Conservation (phyloP, 129 eudicot genomes). For the Arctium minus region DNA sequence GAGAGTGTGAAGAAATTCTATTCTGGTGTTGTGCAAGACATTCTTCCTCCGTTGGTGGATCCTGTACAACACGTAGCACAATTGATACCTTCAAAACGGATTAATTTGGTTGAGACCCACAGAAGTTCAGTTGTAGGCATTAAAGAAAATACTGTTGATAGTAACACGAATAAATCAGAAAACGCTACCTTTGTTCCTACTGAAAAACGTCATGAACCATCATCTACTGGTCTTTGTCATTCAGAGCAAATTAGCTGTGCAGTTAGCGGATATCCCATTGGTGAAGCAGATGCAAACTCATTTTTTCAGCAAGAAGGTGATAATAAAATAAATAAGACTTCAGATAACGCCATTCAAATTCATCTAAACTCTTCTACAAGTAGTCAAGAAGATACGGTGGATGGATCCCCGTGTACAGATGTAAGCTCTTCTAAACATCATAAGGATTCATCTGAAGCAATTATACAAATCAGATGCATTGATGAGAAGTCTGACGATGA, state of each 20-base stretch:
- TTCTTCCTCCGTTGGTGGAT: conserved; percentile 30
- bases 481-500: not conserved
- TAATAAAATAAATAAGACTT: conserved; percentile 1
- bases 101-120: conserved; percentile 9
- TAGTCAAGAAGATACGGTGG: not conserved
- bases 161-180: conserved; percentile 2
- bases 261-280: not conserved
- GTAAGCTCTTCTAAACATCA: not conserved
- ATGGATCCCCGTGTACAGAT: not conserved
- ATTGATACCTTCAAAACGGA: conserved; percentile 18
- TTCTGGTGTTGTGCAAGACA: conserved; percentile 44
- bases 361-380: not conserved
- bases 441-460: not conserved
- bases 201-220: not conserved
- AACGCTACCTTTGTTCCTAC: conserved; percentile 15
- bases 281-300: not conserved
- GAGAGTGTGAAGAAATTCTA: conserved; percentile 38
- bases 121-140: conserved; percentile 11
- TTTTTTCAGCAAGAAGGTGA: conserved; percentile 5
- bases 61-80: conserved; percentile 20
- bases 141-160: conserved; percentile 15
- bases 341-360: not conserved
- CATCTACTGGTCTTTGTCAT: conserved; percentile 3
- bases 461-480: not conserved
- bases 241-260: conserved; percentile 17